Conservation (phyloP, 1,139 yeast species). For the Suhomyces guaymorum region DNA sequence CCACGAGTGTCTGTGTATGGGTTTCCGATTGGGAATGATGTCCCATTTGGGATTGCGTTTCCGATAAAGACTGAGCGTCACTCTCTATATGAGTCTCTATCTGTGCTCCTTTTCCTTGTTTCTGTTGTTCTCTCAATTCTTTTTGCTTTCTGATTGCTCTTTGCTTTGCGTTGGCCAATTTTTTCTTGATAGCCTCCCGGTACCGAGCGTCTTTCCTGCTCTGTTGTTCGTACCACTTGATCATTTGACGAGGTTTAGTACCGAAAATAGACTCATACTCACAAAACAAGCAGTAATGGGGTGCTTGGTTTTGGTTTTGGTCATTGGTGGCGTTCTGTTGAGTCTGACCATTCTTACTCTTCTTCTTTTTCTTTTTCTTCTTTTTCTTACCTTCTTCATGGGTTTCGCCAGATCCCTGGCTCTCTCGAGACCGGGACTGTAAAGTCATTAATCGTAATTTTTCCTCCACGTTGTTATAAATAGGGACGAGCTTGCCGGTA, state of each 20-base stretch:
- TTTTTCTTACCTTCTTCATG: constrained; percentile 19
- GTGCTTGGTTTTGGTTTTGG: constrained; percentile 1
- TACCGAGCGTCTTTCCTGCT: constrained; percentile 36
- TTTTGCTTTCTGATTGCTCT: constrained; percentile 34
- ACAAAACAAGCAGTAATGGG: constrained; percentile 53
- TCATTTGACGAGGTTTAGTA: constrained; percentile 47
- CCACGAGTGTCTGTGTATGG: too few relatives aligned
- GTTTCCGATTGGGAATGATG: too few relatives aligned
- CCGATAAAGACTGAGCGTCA: too few relatives aligned
- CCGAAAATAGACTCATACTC: constrained; percentile 63
- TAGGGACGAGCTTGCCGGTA: constrained; percentile 46
- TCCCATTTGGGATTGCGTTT: too few relatives aligned
- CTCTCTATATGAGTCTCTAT: background rate
- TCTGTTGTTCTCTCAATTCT: constrained; percentile 27
- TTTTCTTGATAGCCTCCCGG: constrained; percentile 36
- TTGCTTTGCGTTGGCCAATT: constrained; percentile 40
- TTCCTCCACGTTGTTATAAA: constrained; percentile 43
- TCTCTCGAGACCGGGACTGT: constrained; percentile 16
- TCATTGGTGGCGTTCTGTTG: background rate
- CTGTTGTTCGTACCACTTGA: constrained; percentile 47
- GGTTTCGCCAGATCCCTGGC: constrained; percentile 8
- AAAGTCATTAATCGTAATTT: constrained; percentile 35
- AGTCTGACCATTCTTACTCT: constrained; percentile 3
- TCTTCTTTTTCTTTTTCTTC: constrained; percentile 26
- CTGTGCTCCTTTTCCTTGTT: constrained; percentile 11